phyloP scores from a whole-genome alignment of 495 filamentous ascomycete genomes.

The Neurospora sp. region DNA sequence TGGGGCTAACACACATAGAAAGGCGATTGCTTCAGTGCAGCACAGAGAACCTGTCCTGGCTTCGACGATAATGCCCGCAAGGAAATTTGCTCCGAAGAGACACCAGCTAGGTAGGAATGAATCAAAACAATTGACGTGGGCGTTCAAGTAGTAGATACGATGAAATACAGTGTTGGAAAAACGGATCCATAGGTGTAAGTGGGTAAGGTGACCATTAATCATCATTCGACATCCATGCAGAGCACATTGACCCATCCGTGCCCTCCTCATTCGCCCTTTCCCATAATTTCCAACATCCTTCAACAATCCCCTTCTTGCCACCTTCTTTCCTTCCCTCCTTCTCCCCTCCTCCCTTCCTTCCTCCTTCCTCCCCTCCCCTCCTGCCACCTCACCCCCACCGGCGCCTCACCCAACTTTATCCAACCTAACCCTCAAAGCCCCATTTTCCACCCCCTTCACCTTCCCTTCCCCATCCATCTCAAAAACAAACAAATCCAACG shows the following conservation, averaged over 20 bases:
- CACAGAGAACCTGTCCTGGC: neutral
- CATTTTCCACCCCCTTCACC: conserved; percentile 29
- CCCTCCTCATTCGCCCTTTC: neutral
- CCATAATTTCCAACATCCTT: neutral
- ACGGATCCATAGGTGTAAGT: neutral
- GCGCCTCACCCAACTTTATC: conserved; percentile 16
- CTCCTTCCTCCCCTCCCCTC: neutral
- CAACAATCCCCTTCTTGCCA: neutral
- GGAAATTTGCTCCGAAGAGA: too few species aligned
- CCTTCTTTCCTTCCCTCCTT: neutral
- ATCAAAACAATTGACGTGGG: neutral
- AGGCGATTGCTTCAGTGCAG: neutral
- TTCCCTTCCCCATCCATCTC: conserved; percentile 25
- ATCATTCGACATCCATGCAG: neutral
- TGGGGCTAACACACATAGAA: neutral
- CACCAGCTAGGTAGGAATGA: too few species aligned
- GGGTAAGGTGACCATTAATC: too few species aligned
- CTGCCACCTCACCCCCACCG: neutral
- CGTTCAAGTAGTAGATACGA: neutral
- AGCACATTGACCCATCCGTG: neutral
- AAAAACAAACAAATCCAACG: conserved; percentile 36
- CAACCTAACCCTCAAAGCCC: conserved; percentile 25
- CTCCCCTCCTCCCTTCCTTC: neutral
- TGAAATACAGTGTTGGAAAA: neutral
- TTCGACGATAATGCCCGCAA: neutral